Base-by-base conservation (phyloP, 2,329 filamentous ascomycete species). In the Zalaria sp. region DNA sequence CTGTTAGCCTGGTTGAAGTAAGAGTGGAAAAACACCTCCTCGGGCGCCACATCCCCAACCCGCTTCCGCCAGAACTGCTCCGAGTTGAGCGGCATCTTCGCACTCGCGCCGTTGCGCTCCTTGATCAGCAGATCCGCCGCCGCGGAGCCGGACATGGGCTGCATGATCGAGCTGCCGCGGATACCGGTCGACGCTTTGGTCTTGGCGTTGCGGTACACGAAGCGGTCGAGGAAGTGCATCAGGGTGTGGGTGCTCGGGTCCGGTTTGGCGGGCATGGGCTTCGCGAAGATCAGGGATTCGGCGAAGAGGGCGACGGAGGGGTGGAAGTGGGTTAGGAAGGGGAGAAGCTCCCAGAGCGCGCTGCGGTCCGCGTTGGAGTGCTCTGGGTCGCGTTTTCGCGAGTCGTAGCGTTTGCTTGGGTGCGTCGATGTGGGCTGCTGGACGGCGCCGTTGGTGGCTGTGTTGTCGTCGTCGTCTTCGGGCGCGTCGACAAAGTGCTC, bases 21-120 rank as follows among this genome's bases (percentile, higher is more conserved):
- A 50, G 86, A 80, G 62, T 98, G 91, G 75, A 98, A 98, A 75
- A 98, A 98, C 34, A 87, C 83, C 57, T 98, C 91, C 50, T 98
- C 88, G 1, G 79, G 85, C 3, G 83, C 79, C 36, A 98, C 81
- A 41, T 96, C 80, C 48, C 86, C 80, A n/a, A 75, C 71, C 65
- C 86, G 88, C 74, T 85, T 86, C 54, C 80, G 81, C 85, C 87
- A 94, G 70, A 98, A 98, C 3, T 77, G 69, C 47, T 93, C 83
- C 1, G 81, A 81, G 63, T 98, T 98, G 60, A 98, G 72, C 2
- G 79, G 72, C 18, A 68, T 78, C 57, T 66, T 75, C 38, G 69
- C 71, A 35, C 69, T 71, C 60, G 67, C 73, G 47, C 68, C 72
- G 53, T 70, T 75, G 49, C 72, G 73, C 46, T 73, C 64, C 41